Evolutionary conservation across 192 early-diverging fungal species (phyloP).

Genomic region (Phlyctochytrium arcticum): DNA sequence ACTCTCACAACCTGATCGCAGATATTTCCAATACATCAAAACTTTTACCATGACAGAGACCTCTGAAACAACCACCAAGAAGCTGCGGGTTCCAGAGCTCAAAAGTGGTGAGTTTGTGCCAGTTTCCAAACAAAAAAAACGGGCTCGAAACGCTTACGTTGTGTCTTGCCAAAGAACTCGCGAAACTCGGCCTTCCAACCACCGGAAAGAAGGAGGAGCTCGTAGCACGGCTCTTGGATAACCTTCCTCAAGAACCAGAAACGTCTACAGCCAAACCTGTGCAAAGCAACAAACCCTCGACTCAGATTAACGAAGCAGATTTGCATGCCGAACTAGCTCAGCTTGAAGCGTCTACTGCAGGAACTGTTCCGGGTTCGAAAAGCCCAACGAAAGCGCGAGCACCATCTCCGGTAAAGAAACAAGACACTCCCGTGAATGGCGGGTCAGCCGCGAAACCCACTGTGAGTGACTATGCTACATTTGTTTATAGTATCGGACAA

Average conservation of each 20-base stretch:
- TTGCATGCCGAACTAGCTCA: background rate
- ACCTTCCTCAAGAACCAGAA: slow-evolving; percentile 28
- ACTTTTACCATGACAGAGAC: too few relatives aligned
- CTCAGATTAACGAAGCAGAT: background rate
- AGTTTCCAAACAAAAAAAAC: background rate
- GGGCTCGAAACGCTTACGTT: background rate
- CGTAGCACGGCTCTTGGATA: slow-evolving; percentile 53
- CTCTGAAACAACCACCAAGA: slow-evolving; percentile 8
- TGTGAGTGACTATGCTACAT: too few relatives aligned
- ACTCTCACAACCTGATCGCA: too few relatives aligned
- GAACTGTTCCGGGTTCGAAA: background rate
- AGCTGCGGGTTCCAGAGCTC: slow-evolving; percentile 9
- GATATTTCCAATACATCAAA: too few relatives aligned
- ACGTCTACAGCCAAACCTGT: background rate
- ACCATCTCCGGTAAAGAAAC: background rate
- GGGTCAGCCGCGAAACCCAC: background rate
- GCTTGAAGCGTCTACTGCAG: background rate
- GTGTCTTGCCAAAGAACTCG: slow-evolving; percentile 20
- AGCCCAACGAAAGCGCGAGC: background rate
- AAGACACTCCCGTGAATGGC: background rate
- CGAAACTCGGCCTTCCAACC: slow-evolving; percentile 47
- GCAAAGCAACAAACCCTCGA: background rate
- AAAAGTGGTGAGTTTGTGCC: slow-evolving; percentile 8
- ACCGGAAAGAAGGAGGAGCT: slow-evolving; percentile 67
- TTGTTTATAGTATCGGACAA: too few relatives aligned